Evolutionary conservation across 495 filamentous ascomycete species (phyloP).

Genomic region (Bacidia gigantensis): DNA sequence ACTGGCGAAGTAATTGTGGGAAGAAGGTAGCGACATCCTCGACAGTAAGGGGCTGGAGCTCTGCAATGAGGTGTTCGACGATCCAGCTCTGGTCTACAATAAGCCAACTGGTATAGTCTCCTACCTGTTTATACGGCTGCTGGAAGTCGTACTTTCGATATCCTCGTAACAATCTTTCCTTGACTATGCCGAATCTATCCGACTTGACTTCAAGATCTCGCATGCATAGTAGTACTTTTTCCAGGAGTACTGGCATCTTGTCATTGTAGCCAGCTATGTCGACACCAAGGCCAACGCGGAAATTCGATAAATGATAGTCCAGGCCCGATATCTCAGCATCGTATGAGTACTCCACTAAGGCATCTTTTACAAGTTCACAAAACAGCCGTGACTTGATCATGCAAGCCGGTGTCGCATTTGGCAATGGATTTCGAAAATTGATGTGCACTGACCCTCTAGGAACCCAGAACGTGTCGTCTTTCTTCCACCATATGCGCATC

Average conservation of each 20-base stretch:
- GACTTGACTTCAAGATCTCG: constrained; percentile 67
- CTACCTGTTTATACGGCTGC: constrained; percentile 80
- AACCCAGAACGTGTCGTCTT: constrained; percentile 98
- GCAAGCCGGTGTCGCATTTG: constrained; percentile 62
- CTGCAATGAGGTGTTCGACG: constrained; percentile 67
- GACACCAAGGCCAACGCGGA: constrained; percentile 60
- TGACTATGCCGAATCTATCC: constrained; percentile 82
- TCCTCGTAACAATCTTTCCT: constrained; percentile 62
- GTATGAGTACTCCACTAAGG: constrained; percentile 87
- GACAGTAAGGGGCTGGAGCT: constrained; percentile 57
- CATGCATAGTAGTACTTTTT: constrained; percentile 82
- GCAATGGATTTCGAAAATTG: constrained; percentile 63
- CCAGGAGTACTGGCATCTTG: constrained; percentile 80
- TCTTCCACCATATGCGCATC: constrained; percentile 92
- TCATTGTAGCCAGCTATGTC: constrained; percentile 88
- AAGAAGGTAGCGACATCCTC: constrained; percentile 66
- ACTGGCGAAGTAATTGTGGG: constrained; percentile 65
- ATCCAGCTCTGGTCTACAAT: constrained; percentile 62
- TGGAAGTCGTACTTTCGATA: constrained; percentile 79
- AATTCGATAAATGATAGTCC: constrained; percentile 61
- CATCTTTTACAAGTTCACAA: constrained; percentile 77
- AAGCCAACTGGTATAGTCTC: constrained; percentile 72
- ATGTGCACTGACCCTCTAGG: constrained; percentile 81
- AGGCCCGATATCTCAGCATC: constrained; percentile 89
- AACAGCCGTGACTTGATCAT: constrained; percentile 67